Conservation (phyloP, 768 basidiomycete genomes). For the Leccinum disarticulatum region DNA sequence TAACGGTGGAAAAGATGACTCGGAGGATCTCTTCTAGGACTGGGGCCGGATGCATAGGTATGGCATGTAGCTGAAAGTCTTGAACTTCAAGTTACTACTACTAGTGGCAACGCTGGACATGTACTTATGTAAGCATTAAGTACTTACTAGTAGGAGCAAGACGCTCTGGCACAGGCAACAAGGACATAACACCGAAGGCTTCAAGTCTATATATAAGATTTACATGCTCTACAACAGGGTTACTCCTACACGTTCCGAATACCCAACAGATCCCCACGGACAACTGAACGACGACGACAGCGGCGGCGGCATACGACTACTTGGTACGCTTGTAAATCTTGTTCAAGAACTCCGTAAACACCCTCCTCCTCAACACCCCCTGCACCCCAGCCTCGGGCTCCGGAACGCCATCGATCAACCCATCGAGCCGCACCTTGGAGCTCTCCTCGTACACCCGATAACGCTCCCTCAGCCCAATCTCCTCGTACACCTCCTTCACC, state of each 20-base stretch:
- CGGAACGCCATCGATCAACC: slow-evolving; percentile 70
- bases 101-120: too few species aligned
- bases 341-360: slow-evolving; percentile 82
- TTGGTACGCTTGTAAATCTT: slow-evolving; percentile 78
- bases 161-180: too few species aligned
- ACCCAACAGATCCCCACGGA: neutral
- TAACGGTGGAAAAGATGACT: too few species aligned
- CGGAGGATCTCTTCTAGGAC: too few species aligned
- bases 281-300: neutral
- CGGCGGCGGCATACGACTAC: slow-evolving; percentile 27
- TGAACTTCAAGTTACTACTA: too few species aligned
- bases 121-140: too few species aligned
- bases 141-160: too few species aligned
- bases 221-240: neutral
- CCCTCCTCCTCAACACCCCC: slow-evolving; percentile 55
- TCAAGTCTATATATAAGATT: too few species aligned
- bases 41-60: too few species aligned
- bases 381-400: slow-evolving; percentile 47
- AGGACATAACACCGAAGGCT: too few species aligned
- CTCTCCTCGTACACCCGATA: slow-evolving; percentile 82
- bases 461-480: slow-evolving; percentile 57
- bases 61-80: too few species aligned
- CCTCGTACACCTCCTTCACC: slow-evolving; percentile 73
- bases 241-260: neutral
- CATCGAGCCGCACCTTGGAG: slow-evolving; percentile 63